Base-by-base conservation (phyloP, 768 basidiomycete genomes). In the Tricholoma saponaceum region DNA sequence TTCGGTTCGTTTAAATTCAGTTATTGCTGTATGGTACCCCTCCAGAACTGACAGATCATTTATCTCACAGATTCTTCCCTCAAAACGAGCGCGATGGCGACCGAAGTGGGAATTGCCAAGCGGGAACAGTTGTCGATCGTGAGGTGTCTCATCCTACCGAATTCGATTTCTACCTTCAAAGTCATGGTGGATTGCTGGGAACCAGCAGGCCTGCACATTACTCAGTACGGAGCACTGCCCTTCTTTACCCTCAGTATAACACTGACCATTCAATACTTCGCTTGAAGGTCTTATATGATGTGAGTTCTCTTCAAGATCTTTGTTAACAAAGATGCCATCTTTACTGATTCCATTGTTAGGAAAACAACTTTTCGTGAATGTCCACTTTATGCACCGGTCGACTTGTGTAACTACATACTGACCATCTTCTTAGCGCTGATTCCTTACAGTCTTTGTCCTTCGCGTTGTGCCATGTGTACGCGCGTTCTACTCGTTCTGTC, bases 151-250 rank as follows among this genome's bases (percentile, higher is more conserved):
- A 89, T 62, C 88, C 89, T 0, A 79, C 83, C 1, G 88, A 91
- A 57, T 85, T 87, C 33, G 91, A 93, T 63, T 93, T 84, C 70
- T 92, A 90, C 61, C 73, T 93, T 8, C 85, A 85, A 64, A 87
- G 85, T 54, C 91, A 93, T 56, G 88, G 82, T 1, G 91, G 89
- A 6, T 71, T 92, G 1, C 75, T 91, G 4, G 91, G 91, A 5
- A 93, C 90, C 0, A 89, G 86, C 55, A 67, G 79, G 5, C 74
- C 78, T 2, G 75, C 72, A 1, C 78, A 80, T 64, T 82, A 82
- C 61, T 74, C 74, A 4, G 77, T 78, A 61, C 57, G 78, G 68
- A 30, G 66, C 62, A 2, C 32, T 10, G 51, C 7, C 18, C 32
- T 47, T 59, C 61, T 30, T 6, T 41, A 23, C 16, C 43, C 1